Evolutionary conservation across 129 eudicot species (phyloP).

Genomic region (Chrysanthemum seticuspe): DNA sequence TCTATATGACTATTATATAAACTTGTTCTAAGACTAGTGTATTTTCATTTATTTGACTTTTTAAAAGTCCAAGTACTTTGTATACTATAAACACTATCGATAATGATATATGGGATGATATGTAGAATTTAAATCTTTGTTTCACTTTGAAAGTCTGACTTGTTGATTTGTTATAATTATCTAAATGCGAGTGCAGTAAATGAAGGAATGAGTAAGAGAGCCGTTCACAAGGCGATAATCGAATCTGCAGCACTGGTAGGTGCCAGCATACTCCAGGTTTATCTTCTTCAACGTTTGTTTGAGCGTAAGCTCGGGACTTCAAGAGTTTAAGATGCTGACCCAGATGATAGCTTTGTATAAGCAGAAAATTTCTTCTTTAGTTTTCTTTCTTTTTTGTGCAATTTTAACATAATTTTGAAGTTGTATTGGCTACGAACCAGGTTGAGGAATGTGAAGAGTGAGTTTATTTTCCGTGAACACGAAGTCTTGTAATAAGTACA

Average conservation of each 20-base stretch:
- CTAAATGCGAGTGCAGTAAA: constrained; percentile 52
- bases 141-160: constrained; percentile 10
- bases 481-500: not conserved
- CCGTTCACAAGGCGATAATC: constrained; percentile 74
- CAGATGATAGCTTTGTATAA: constrained; percentile 14
- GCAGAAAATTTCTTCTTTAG: not conserved
- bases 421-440: constrained; percentile 4
- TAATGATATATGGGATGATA: not conserved
- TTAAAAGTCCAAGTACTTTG: constrained; percentile 8
- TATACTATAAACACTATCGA: too few relatives aligned
- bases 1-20: not conserved
- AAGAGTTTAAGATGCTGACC: constrained; percentile 47
- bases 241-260: constrained; percentile 78
- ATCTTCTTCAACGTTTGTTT: constrained; percentile 69
- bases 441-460: not conserved
- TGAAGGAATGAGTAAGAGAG: constrained; percentile 76
- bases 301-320: constrained; percentile 67
- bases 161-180: constrained; percentile 5
- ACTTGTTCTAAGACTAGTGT: not conserved
- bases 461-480: not conserved
- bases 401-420: not conserved
- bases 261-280: constrained; percentile 71
- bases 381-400: not conserved
- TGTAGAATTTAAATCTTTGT: not conserved
- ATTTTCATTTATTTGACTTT: constrained; percentile 13